Conservation (phyloP, 371 early-diverging fungal genomes). For the Mucor velutinosus region DNA sequence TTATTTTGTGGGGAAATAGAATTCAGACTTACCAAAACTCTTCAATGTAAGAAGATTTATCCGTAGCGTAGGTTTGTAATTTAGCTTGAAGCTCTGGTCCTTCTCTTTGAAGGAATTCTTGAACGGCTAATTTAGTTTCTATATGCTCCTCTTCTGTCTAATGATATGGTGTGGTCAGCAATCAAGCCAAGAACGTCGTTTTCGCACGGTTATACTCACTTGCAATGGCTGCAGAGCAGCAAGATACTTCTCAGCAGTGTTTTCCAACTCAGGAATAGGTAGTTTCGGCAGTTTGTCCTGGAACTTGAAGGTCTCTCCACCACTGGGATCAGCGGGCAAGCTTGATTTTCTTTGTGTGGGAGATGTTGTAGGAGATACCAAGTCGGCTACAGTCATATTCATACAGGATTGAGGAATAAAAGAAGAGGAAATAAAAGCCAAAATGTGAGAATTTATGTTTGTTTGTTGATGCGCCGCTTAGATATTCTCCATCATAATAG, state of each 20-base stretch:
- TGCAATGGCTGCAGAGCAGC: constrained; percentile 73
- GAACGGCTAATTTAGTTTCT: constrained; percentile 61
- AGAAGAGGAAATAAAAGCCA: neutral
- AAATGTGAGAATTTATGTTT: constrained; percentile 1
- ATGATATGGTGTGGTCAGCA: neutral
- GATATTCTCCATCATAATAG: neutral
- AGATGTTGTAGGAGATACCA: neutral
- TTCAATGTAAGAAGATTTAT: constrained; percentile 59
- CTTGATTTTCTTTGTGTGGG: constrained; percentile 1
- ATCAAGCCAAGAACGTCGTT: neutral
- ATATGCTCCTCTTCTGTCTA: constrained; percentile 62
- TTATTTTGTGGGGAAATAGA: constrained; percentile 11
- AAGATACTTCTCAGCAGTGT: constrained; percentile 75
- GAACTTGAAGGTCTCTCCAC: constrained; percentile 47
- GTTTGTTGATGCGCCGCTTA: neutral
- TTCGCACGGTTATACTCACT: constrained; percentile 28
- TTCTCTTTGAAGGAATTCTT: constrained; percentile 70
- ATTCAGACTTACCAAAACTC: constrained; percentile 52
- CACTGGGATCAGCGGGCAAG: neutral
- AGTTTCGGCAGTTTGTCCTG: constrained; percentile 72
- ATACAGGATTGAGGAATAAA: neutral
- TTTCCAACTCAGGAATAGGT: constrained; percentile 86
- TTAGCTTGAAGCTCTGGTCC: constrained; percentile 81
- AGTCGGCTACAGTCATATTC: constrained; percentile 1
- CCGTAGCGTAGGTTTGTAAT: constrained; percentile 62